Evolutionary conservation across 441 rosid species (phyloP).

Genomic region (Jatropha podagrica): DNA sequence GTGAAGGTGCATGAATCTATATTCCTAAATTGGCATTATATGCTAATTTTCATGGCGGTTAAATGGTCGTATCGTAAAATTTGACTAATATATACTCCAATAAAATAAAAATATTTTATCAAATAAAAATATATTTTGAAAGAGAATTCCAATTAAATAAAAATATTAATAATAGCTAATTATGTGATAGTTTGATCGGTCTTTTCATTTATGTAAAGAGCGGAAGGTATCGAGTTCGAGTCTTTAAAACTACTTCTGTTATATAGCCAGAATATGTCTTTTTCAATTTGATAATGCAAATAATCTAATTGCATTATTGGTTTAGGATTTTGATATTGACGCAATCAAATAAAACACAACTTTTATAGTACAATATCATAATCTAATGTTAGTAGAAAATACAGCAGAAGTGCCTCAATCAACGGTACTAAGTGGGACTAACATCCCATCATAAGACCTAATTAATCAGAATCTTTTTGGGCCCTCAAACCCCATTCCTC

Average conservation of each 20-base stretch:
- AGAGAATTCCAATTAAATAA: neutral
- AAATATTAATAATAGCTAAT: neutral
- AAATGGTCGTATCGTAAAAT: too few species aligned
- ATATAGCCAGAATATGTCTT: too few species aligned
- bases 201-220: too few species aligned
- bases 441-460: neutral
- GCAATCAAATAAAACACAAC: too few species aligned
- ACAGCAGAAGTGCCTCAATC: neutral
- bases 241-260: too few species aligned
- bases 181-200: too few species aligned
- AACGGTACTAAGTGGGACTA: neutral
- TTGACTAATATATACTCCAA: neutral
- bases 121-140: neutral
- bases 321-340: too few species aligned
- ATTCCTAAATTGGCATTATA: neutral
- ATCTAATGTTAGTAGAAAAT: too few species aligned
- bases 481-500: neutral
- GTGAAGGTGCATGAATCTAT: neutral
- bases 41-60: neutral
- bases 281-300: neutral
- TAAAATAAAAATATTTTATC: neutral
- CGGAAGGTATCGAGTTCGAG: too few species aligned
- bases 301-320: too few species aligned
- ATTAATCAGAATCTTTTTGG: conserved; percentile 2
- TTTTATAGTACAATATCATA: too few species aligned